Percentiles rank a stretch among this genome's conserved stretches.
Evolutionary conservation across 148 eudicot species (phyloP).

Genomic region (Chenopodium quinoa): DNA sequence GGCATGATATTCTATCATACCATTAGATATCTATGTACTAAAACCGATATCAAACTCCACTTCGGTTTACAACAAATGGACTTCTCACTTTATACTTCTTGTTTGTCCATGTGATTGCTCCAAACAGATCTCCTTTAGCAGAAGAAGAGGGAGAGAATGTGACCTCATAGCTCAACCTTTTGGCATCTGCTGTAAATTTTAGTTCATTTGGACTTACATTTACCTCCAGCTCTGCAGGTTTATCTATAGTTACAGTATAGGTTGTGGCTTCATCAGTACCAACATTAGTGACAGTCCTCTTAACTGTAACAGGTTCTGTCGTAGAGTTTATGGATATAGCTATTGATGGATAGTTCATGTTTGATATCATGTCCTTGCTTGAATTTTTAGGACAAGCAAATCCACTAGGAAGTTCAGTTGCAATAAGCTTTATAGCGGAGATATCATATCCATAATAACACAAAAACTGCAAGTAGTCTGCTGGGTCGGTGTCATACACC

Average conservation of each 20-base stretch:
- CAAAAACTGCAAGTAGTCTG: slow-evolving; percentile 50
- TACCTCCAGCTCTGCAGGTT: slow-evolving; percentile 44
- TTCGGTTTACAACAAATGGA: slow-evolving; percentile 47
- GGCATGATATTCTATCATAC: neutral
- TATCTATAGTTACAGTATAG: slow-evolving; percentile 43
- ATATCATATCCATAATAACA: slow-evolving; percentile 57
- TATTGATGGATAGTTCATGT: slow-evolving; percentile 75
- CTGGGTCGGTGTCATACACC: slow-evolving; percentile 47
- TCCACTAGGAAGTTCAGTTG: slow-evolving; percentile 37
- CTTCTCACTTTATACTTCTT: slow-evolving; percentile 50
- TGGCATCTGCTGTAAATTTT: slow-evolving; percentile 36
- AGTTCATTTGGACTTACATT: slow-evolving; percentile 45
- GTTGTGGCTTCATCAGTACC: slow-evolving; percentile 41
- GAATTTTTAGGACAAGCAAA: slow-evolving; percentile 51
- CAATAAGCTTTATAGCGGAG: slow-evolving; percentile 42
- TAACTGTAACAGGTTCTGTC: slow-evolving; percentile 34
- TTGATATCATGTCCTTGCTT: slow-evolving; percentile 43
- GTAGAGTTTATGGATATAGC: slow-evolving; percentile 39
- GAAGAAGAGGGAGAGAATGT: slow-evolving; percentile 25
- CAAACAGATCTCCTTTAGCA: slow-evolving; percentile 40
- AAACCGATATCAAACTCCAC: neutral
- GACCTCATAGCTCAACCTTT: slow-evolving; percentile 46
- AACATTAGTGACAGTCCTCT: slow-evolving; percentile 63
- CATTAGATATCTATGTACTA: neutral
- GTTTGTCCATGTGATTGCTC: slow-evolving; percentile 60